phyloP scores from a whole-genome alignment of 2,329 filamentous ascomycete genomes.

The Colletotrichum orbiculare region DNA sequence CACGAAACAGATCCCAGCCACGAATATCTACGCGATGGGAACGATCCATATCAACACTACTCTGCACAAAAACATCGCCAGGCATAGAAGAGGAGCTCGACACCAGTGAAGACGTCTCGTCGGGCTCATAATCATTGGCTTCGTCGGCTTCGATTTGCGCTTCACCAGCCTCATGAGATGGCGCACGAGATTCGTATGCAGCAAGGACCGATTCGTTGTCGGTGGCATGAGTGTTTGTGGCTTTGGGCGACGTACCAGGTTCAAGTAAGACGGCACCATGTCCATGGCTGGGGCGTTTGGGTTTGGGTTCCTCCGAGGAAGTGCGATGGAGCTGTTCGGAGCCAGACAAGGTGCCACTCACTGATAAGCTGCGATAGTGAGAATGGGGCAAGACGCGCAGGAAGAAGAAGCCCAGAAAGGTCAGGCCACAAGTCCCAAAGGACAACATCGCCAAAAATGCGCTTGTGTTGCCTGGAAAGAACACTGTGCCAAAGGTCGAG shows the following conservation, averaged over 20 bases:
- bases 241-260: constrained; percentile 71
- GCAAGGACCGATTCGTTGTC: constrained; percentile 26
- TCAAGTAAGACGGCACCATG: constrained; percentile 58
- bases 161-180: constrained; percentile 35
- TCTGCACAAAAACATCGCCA: constrained; percentile 64
- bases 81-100: constrained; percentile 68
- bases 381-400: constrained; percentile 76
- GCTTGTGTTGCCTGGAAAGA: constrained; percentile 86
- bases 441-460: constrained; percentile 84
- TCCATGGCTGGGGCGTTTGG: constrained; percentile 51
- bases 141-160: constrained; percentile 44
- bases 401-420: constrained; percentile 85
- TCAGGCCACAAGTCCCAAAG: constrained; percentile 80
- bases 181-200: constrained; percentile 21
- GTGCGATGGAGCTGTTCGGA: constrained; percentile 53
- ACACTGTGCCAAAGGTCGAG: constrained; percentile 78
- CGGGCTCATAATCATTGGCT: constrained; percentile 54
- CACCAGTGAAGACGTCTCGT: constrained; percentile 86
- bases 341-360: constrained; percentile 39
- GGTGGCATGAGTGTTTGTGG: constrained; percentile 43
- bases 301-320: constrained; percentile 55
- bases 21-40: constrained; percentile 91
- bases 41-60: constrained; percentile 76
- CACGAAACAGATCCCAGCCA: constrained; percentile 78
- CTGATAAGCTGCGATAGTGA: constrained; percentile 68